Conservation (phyloP, 2,329 filamentous ascomycete species). For the Hymenoscyphus repandus region DNA sequence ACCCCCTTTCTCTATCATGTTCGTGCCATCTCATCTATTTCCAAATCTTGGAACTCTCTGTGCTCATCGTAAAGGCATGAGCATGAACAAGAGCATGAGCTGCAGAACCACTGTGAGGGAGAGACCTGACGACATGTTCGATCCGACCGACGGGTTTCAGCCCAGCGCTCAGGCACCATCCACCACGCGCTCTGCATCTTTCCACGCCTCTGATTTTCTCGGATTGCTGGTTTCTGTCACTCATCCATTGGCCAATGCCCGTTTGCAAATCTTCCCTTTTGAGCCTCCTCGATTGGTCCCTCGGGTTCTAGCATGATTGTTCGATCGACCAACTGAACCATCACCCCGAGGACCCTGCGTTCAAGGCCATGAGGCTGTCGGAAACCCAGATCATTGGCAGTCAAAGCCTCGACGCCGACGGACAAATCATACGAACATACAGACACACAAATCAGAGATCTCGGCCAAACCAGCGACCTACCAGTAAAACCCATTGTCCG, state of each 20-base stretch:
- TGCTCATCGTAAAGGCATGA: background rate
- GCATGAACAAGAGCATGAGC: background rate
- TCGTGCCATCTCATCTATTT: background rate
- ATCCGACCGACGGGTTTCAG: background rate
- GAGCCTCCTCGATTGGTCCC: conserved; percentile 14
- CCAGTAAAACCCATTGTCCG: too few relatives aligned
- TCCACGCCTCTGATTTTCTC: too few relatives aligned
- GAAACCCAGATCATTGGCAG: too few relatives aligned
- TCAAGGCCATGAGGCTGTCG: conserved; percentile 1
- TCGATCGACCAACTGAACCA: background rate
- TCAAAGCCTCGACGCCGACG: too few relatives aligned
- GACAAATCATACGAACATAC: too few relatives aligned
- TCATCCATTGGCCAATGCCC: conserved; percentile 24
- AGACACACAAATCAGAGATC: background rate
- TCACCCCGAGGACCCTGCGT: conserved; percentile 14
- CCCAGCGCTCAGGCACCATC: background rate
- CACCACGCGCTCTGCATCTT: background rate
- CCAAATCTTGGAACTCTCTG: background rate
- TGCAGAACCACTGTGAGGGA: background rate
- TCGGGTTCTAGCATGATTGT: conserved; percentile 20
- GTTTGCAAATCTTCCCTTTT: conserved; percentile 25
- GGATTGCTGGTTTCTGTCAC: background rate
- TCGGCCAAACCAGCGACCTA: background rate
- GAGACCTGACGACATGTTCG: too few relatives aligned
- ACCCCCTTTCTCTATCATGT: background rate